Evolutionary conservation across 2,329 filamentous ascomycete species (phyloP), one percentile per base, ranked within the genome.

Genomic region (Raffaelea deltoideospora): DNA sequence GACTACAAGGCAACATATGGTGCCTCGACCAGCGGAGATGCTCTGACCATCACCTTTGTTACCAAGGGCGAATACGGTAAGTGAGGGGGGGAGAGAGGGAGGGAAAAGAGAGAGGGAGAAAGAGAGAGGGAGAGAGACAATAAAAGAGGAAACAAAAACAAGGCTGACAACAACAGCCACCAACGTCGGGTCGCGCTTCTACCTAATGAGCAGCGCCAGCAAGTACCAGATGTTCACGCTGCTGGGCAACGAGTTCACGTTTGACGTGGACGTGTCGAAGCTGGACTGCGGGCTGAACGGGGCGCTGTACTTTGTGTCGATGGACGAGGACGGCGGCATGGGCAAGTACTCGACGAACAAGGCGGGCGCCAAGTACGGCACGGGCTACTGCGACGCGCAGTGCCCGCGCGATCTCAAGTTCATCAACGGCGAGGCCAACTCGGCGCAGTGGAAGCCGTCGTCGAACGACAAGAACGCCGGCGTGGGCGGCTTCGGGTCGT

Each of bases 271-370:
- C 21, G 37, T 10, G 13, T 41, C 72, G 31, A 65, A 67, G 44
- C 59, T 78, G 22, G 67, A 65, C 33, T 79, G 75, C 47, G 76
- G 75, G 40, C 55, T 79, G 40, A 78, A 79, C 37, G 74, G 72
- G 37, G 73, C 73, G 21, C 52, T 78, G 19, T 76, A 77, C 47
- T 54, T 49, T 31, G 48, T 45, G 17, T 45, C 63, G 43, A 72
- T 72, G 68, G 60, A 67, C 23, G 53, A 58, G 22, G 62, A 68
- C 38, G 66, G 65, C 44, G 67, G 65, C 34, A 49, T 59, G 47
- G 45, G 50, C 50, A 59, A 59, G 49, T 62, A 62, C 47, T 35
- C 54, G n/a, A 59, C 56, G 51, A 70, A 59, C 51, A 49, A 50
- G 35, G 56, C 55, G 8, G 56, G 56, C 35, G 65, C 66, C 47